These are phyloP conservation scores for Sphaerosporella brunnea DNA, from an alignment of 495 filamentous ascomycete species.

Conservation along the genomic window DNA sequence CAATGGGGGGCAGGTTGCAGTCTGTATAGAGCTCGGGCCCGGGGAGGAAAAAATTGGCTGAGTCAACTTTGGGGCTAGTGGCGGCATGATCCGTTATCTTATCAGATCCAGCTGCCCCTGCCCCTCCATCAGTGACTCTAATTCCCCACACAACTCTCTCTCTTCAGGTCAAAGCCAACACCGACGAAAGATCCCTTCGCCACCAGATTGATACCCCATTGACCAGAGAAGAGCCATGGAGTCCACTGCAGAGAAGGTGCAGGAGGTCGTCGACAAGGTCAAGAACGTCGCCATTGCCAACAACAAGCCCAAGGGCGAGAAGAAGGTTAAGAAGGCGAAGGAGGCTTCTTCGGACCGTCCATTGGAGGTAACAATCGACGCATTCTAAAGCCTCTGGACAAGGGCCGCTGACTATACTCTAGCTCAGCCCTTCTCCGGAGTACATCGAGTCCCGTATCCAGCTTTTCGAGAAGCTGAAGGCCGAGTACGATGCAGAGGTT, in stretches of 20 bases:
- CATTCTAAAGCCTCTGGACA: too few relatives aligned
- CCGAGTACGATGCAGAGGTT: constrained; percentile 56
- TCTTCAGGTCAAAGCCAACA: too few relatives aligned
- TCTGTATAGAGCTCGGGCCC: too few relatives aligned
- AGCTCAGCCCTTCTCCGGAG: constrained; percentile 51
- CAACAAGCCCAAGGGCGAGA: constrained; percentile 4
- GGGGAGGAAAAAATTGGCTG: constrained; percentile 3
- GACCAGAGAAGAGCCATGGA: constrained; percentile 3
- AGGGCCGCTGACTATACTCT: too few relatives aligned
- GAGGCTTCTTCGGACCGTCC: constrained; percentile 17
- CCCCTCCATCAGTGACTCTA: too few relatives aligned
- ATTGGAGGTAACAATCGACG: constrained; percentile 29
- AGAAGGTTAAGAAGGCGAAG: constrained; percentile 31
- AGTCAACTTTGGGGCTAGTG: too few relatives aligned
- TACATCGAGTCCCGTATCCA: constrained; percentile 68
- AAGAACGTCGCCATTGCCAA: constrained; percentile 34
- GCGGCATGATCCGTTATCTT: too few relatives aligned
- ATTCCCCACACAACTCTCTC: too few relatives aligned
- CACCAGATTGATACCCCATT: too few relatives aligned
- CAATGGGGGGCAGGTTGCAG: too few relatives aligned
- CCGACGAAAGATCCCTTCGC: too few relatives aligned
- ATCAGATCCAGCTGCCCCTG: too few relatives aligned
- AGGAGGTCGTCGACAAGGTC: constrained; percentile 29
- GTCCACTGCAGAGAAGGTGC: constrained; percentile 12
- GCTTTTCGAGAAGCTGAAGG: constrained; percentile 76